Evolutionary conservation across 352 stramenopile species (phyloP).

Genomic region (Pythium brassicae): DNA sequence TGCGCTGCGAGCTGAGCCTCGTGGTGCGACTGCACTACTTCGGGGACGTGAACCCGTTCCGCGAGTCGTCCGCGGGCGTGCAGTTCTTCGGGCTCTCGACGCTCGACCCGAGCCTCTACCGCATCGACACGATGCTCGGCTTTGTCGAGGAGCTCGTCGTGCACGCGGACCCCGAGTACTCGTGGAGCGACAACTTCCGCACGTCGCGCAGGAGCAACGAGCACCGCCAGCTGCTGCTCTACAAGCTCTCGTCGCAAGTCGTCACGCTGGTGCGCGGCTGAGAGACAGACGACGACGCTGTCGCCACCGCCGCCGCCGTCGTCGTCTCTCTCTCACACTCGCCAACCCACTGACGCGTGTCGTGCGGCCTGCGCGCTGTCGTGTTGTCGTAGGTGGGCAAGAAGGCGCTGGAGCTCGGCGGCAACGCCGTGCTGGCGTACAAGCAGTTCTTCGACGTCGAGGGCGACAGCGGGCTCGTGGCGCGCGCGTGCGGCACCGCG

Average conservation of each 20-base stretch:
- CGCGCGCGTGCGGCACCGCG: conserved; percentile 94
- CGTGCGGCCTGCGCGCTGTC: conserved; percentile 16
- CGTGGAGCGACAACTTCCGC: conserved; percentile 95
- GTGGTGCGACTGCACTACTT: conserved; percentile 97
- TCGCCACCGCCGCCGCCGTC: background rate
- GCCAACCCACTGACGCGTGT: background rate
- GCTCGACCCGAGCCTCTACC: conserved; percentile 87
- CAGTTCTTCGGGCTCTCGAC: conserved; percentile 97
- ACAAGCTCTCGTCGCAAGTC: conserved; percentile 91
- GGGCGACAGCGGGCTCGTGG: conserved; percentile 96
- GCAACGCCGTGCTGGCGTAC: conserved; percentile 98
- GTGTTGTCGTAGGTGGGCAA: conserved; percentile 84
- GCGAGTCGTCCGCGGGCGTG: conserved; percentile 96
- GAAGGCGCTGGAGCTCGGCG: conserved; percentile 95
- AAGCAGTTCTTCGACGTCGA: conserved; percentile 99
- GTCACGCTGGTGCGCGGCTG: conserved; percentile 38
- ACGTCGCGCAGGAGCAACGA: conserved; percentile 94
- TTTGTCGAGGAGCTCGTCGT: conserved; percentile 97
- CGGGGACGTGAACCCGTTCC: conserved; percentile 96
- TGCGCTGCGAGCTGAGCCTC: conserved; percentile 94
- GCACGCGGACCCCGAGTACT: conserved; percentile 97
- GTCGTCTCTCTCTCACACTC: too few relatives aligned
- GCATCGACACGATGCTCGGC: conserved; percentile 88
- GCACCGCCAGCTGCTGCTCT: conserved; percentile 93
- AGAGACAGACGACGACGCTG: too few relatives aligned